Evolutionary conservation across 768 basidiomycete species (phyloP).

Genomic region (Rhodotorula diobovata): DNA sequence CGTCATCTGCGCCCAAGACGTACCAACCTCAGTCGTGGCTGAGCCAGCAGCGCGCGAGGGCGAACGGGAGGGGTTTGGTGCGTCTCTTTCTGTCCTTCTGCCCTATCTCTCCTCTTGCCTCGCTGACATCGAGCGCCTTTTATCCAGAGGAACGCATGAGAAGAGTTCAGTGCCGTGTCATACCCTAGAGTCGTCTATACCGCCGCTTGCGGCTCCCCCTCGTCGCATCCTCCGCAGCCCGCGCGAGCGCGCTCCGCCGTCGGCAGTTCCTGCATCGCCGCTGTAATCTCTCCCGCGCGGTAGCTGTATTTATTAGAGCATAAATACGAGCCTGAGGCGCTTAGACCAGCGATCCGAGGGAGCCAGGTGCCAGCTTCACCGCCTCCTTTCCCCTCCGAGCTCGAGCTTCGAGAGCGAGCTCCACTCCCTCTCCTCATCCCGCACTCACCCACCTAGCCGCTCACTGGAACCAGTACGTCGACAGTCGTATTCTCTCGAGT

Average conservation of each 20-base stretch:
- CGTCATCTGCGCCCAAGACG: not conserved
- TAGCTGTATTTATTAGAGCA: too few relatives aligned
- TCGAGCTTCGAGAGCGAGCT: not conserved
- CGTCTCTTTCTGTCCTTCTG: not conserved
- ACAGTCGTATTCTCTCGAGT: too few relatives aligned
- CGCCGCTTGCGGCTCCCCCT: not conserved
- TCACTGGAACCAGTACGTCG: not conserved
- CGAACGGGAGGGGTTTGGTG: constrained; percentile 21
- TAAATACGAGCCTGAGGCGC: too few relatives aligned
- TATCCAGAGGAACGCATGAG: not conserved
- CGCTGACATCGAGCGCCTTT: not conserved
- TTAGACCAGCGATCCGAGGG: not conserved
- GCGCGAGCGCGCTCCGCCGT: too few relatives aligned
- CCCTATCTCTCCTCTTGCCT: too few relatives aligned
- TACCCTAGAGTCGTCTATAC: not conserved
- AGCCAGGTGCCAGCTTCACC: not conserved
- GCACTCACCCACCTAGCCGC: not conserved
- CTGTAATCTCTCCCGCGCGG: not conserved
- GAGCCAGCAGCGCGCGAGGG: constrained; percentile 24
- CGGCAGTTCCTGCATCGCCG: not conserved
- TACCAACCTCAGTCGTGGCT: constrained; percentile 38
- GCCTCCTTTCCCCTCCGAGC: not conserved
- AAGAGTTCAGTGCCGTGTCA: not conserved
- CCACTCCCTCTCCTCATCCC: not conserved
- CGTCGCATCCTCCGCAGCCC: not conserved